These are phyloP conservation scores for Geoglossum glabrum DNA, from an alignment of 495 filamentous ascomycete genomes.

Conservation along the genomic window DNA sequence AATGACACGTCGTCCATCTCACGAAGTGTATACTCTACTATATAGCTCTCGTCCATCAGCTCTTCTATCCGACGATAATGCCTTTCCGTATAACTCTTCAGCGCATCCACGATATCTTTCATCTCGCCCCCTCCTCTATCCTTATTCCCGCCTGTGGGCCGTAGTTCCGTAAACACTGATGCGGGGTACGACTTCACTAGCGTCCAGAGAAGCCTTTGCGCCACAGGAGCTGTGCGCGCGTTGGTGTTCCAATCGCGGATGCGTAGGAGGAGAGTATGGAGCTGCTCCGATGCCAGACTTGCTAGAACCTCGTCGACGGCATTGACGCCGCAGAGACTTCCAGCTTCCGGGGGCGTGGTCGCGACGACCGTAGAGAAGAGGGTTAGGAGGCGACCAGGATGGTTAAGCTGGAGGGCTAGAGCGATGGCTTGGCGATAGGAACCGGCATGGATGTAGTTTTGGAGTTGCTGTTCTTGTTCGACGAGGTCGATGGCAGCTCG, in stretches of 20 bases:
- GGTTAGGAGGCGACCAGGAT: conserved; percentile 63
- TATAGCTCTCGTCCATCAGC: conserved; percentile 78
- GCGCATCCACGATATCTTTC: conserved; percentile 63
- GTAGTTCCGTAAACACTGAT: conserved; percentile 28
- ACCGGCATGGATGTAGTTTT: conserved; percentile 72
- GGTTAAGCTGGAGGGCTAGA: conserved; percentile 78
- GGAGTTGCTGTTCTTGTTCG: conserved; percentile 79
- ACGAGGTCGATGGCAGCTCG: conserved; percentile 55
- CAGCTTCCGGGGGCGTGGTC: conserved; percentile 34
- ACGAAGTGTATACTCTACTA: conserved; percentile 76
- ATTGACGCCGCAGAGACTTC: conserved; percentile 46
- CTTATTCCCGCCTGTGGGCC: conserved; percentile 11
- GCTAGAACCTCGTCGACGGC: conserved; percentile 73
- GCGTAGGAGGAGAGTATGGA: conserved; percentile 57
- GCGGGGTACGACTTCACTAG: conserved; percentile 62
- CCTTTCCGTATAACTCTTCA: conserved; percentile 74
- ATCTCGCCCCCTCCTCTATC: conserved; percentile 33
- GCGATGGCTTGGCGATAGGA: conserved; percentile 85
- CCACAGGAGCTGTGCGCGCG: conserved; percentile 61
- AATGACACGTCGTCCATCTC: conserved; percentile 70
- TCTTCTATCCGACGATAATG: conserved; percentile 79
- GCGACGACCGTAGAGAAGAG: conserved; percentile 68
- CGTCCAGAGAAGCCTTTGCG: conserved; percentile 67
- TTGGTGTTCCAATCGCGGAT: conserved; percentile 95
- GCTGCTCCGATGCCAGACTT: conserved; percentile 59